Conservation (phyloP, 2,329 filamentous ascomycete genomes). For the Colletotrichum costaricense region DNA sequence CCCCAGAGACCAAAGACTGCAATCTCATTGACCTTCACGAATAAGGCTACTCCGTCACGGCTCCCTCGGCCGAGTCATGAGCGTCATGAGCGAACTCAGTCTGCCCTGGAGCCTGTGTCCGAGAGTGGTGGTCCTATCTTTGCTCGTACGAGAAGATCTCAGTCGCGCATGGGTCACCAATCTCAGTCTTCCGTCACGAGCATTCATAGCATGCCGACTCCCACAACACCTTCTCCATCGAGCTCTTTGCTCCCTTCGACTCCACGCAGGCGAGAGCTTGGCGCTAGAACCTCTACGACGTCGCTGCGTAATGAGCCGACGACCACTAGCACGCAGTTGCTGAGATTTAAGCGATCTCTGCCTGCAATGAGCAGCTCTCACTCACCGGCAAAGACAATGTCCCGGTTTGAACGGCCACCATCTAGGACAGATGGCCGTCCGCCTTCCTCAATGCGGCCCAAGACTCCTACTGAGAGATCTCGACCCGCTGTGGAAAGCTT, state of each 20-base stretch:
- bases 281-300: constrained; percentile 64
- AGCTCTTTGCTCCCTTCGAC: constrained; percentile 67
- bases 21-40: constrained; percentile 91
- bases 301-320: constrained; percentile 69
- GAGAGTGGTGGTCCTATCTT: constrained; percentile 83
- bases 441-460: constrained; percentile 68
- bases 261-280: constrained; percentile 70
- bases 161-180: constrained; percentile 76
- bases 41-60: constrained; percentile 77
- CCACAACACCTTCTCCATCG: constrained; percentile 67
- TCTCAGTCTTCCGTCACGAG: constrained; percentile 76
- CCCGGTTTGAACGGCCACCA: constrained; percentile 67
- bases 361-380: constrained; percentile 67
- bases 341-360: constrained; percentile 74
- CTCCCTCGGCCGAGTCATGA: constrained; percentile 82
- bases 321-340: constrained; percentile 73
- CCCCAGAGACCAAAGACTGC: constrained; percentile 79
- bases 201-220: constrained; percentile 70
- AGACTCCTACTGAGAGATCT: constrained; percentile 76
- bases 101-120: constrained; percentile 90
- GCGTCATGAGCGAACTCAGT: constrained; percentile 68
- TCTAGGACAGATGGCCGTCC: constrained; percentile 69
- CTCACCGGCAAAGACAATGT: constrained; percentile 61
- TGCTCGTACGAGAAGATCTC: constrained; percentile 67
- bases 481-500: constrained; percentile 63